A percentile compares a stretch with the other conserved stretches of the same genome.
phyloP scores from a whole-genome alignment of 192 early-diverging fungal species.

The Coemansia sp. region DNA sequence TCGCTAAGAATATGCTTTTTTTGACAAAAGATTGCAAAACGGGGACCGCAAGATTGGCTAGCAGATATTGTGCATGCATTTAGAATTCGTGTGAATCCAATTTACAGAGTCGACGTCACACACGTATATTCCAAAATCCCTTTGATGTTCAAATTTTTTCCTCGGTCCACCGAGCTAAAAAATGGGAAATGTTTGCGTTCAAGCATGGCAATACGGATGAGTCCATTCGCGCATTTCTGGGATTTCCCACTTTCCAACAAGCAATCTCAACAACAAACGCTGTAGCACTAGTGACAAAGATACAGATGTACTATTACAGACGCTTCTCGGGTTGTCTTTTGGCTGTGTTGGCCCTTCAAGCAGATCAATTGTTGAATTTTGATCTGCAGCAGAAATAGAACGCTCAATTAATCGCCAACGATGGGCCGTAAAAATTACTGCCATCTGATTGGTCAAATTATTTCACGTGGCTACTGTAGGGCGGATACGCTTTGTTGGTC shows the following conservation, averaged over 20 bases:
- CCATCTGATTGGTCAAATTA: neutral
- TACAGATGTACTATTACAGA: too few species aligned
- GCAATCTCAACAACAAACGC: too few species aligned
- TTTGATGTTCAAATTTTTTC: neutral
- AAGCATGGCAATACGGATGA: too few species aligned
- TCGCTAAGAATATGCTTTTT: neutral
- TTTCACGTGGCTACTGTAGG: neutral
- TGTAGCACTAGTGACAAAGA: too few species aligned
- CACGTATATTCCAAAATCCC: neutral
- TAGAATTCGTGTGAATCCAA: neutral
- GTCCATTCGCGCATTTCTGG: too few species aligned
- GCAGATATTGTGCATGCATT: neutral
- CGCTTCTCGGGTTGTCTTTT: too few species aligned
- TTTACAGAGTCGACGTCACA: slow-evolving; percentile 5
- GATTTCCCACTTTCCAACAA: too few species aligned
- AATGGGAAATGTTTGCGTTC: neutral
- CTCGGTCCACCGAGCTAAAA: neutral
- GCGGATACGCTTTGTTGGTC: neutral
- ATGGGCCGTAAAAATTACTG: neutral
- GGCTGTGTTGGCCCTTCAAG: too few species aligned
- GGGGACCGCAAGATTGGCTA: neutral
- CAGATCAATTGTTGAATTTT: too few species aligned
- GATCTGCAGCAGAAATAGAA: too few species aligned
- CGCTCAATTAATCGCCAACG: too few species aligned
- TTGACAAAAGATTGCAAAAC: neutral